Percentiles rank a stretch among this genome's conserved stretches.
phyloP scores from a whole-genome alignment of 2,329 filamentous ascomycete genomes.

The Colletotrichum cuscutae region DNA sequence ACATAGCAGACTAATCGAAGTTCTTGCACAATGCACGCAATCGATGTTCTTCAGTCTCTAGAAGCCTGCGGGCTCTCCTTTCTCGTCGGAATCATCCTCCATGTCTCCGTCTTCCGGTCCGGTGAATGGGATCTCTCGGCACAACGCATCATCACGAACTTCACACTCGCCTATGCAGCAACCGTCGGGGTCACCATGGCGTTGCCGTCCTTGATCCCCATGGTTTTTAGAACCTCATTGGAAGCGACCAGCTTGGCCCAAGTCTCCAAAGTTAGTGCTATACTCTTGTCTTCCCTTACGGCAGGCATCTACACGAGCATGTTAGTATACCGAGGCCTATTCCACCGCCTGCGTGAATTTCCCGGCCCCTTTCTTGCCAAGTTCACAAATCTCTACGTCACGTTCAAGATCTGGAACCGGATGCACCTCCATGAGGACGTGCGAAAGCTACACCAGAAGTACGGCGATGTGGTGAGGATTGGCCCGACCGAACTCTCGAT shows the following conservation, averaged over 20 bases:
- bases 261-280: neutral
- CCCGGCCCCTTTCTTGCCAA: conserved; percentile 41
- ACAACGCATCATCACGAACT: conserved; percentile 10
- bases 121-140: conserved; percentile 41
- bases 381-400: conserved; percentile 38
- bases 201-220: neutral
- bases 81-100: conserved; percentile 7
- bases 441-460: conserved; percentile 40
- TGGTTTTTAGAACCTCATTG: neutral
- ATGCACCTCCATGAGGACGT: conserved; percentile 40
- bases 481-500: conserved; percentile 47
- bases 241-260: neutral
- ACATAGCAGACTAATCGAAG: neutral
- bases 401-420: conserved; percentile 36
- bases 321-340: conserved; percentile 35
- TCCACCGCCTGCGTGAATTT: conserved; percentile 41
- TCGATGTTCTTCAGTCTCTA: neutral
- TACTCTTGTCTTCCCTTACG: neutral
- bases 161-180: neutral
- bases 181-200: neutral
- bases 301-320: conserved; percentile 37
- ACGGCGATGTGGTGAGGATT: conserved; percentile 44
- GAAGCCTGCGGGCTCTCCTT: conserved; percentile 12
- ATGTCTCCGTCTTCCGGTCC: conserved; percentile 36
- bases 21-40: neutral